Conservation (phyloP, 306 rosid genomes). For the Vigna hirtella region DNA sequence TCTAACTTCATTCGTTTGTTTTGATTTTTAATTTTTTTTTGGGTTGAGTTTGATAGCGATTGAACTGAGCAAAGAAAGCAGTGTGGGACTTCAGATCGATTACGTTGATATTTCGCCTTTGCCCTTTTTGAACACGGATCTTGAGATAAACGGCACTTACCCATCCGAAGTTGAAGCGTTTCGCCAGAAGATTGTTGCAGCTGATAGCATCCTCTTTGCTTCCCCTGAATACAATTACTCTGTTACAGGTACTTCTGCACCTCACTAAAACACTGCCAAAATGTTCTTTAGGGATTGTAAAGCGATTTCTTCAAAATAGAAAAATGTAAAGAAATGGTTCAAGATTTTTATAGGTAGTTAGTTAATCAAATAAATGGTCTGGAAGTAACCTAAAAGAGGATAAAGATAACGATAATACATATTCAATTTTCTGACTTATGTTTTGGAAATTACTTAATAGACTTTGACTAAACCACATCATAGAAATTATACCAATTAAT, state of each 20-base stretch:
- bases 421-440: no score
- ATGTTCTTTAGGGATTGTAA: no score
- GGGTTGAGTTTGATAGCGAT: slow-evolving; percentile 52
- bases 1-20: neutral
- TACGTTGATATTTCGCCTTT: slow-evolving; percentile 62
- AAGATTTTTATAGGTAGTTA: no score
- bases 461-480: no score
- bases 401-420: no score
- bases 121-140: slow-evolving; percentile 75
- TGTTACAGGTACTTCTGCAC: slow-evolving; percentile 47
- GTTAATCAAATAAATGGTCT: no score
- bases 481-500: no score
- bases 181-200: slow-evolving; percentile 62
- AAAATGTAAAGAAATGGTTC: no score
- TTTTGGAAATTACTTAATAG: no score
- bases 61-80: slow-evolving; percentile 51
- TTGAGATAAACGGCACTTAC: slow-evolving; percentile 62
- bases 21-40: neutral
- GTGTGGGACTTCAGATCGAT: slow-evolving; percentile 60
- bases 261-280: neutral
- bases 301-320: no score
- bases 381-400: no score
- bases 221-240: slow-evolving; percentile 86
- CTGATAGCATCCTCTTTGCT: slow-evolving; percentile 73
- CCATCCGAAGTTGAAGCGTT: slow-evolving; percentile 65